These are phyloP conservation scores for Millerozyma acaciae DNA, from an alignment of 805 yeast genomes.

Conservation along the genomic window DNA sequence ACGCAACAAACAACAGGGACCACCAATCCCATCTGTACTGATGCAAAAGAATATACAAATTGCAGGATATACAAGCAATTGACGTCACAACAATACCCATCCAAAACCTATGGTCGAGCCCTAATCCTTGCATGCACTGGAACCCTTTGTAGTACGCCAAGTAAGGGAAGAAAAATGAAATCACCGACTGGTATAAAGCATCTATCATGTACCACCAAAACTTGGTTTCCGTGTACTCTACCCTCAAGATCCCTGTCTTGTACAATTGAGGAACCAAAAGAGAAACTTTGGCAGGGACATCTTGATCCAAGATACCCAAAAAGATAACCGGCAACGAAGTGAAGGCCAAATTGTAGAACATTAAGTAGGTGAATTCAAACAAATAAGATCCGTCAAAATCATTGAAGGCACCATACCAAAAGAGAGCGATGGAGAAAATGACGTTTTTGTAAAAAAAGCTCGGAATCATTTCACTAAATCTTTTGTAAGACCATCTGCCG, in stretches of 20 bases:
- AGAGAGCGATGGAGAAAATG: constrained; percentile 66
- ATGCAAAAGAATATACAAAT: constrained; percentile 59
- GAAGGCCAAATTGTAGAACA: constrained; percentile 79
- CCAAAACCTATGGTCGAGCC: constrained; percentile 67
- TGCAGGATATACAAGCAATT: constrained; percentile 65
- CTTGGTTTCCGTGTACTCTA: constrained; percentile 66
- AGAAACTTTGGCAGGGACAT: constrained; percentile 66
- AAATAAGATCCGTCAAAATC: constrained; percentile 78
- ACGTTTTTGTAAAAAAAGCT: constrained; percentile 77
- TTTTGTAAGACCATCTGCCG: constrained; percentile 84
- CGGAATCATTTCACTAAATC: constrained; percentile 82
- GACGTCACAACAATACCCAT: constrained; percentile 66
- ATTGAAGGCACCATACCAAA: constrained; percentile 75
- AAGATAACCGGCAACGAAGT: constrained; percentile 79
- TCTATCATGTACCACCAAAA: constrained; percentile 74
- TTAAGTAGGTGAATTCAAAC: constrained; percentile 73
- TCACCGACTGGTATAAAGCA: constrained; percentile 70
- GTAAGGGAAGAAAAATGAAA: constrained; percentile 73
- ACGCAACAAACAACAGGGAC: constrained; percentile 47
- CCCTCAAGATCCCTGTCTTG: constrained; percentile 65
- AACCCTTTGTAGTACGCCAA: constrained; percentile 34
- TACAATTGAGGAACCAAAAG: constrained; percentile 72
- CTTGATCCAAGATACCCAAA: constrained; percentile 77
- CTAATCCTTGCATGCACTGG: constrained; percentile 46
- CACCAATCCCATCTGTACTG: constrained; percentile 84